A percentile compares a stretch with the other conserved stretches of the same genome.
phyloP scores from a whole-genome alignment of 2,329 filamentous ascomycete species.

The Aspergillus aculeatinus region DNA sequence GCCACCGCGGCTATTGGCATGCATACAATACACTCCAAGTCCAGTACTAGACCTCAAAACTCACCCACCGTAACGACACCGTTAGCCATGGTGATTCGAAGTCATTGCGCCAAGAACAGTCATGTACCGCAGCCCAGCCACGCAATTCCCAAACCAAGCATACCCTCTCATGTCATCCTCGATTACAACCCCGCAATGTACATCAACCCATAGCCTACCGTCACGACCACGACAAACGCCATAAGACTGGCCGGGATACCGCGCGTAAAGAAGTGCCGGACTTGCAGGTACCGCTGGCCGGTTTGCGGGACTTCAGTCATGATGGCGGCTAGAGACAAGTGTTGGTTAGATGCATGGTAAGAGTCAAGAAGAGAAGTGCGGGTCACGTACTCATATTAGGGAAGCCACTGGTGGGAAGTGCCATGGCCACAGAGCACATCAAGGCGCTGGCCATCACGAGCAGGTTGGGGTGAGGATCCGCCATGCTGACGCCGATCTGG shows the following conservation, averaged over 20 bases:
- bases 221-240: constrained; percentile 77
- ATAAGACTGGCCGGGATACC: constrained; percentile 85
- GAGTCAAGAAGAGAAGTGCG: neutral
- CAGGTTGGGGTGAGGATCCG: constrained; percentile 86
- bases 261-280: constrained; percentile 92
- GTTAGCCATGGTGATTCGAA: too few species aligned
- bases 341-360: constrained; percentile 15
- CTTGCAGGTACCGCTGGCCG: constrained; percentile 84
- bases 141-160: neutral
- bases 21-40: neutral
- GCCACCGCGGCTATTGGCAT: too few species aligned
- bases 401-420: constrained; percentile 90
- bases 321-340: constrained; percentile 69
- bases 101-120: neutral
- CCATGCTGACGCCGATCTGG: constrained; percentile 81
- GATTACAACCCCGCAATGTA: constrained; percentile 63
- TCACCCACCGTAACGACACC: too few species aligned
- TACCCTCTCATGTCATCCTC: neutral
- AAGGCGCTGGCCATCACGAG: constrained; percentile 92
- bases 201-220: constrained; percentile 90
- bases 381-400: constrained; percentile 93
- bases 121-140: neutral
- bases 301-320: constrained; percentile 97
- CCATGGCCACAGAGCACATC: constrained; percentile 99
- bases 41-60: neutral